Base-by-base conservation (phyloP, 2,329 filamentous ascomycete species). In the Dactylellina sp. region DNA sequence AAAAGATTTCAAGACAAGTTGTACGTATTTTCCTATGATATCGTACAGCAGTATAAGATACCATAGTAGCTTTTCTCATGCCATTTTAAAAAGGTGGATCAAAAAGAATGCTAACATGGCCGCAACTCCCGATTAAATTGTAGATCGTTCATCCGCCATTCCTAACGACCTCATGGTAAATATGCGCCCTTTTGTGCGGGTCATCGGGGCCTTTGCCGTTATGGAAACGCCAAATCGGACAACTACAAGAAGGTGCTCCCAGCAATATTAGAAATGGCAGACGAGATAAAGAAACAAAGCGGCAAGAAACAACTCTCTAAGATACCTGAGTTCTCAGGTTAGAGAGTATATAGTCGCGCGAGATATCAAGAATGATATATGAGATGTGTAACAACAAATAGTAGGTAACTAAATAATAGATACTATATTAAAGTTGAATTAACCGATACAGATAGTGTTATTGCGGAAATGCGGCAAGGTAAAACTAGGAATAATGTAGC, bases 81-180 rank as follows among this genome's bases (percentile, higher is more conserved):
- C 28, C 5, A 4, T 32, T 4, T 9, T 32, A 32, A 32, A 32
- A 32, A 4, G 9, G n/a, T n/a, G n/a, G n/a, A n/a, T n/a, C 28
- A 32, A 32, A 32, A 32, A 32, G 28, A 32, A 9, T 32, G 9
- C 28, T 32, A 32, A 32, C 9, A 32, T 25, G 25, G 42, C 12
- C 9, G 2, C n/a, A 2, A 2, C 18, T 40, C 40, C n/a, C 18
- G 4, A 18, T 22, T 35, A 57, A 35, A 57, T 57, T 20, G 53
- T 57, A 44, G 24, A 57, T 42, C 28, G 53, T 24, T 57, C 53
- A 35, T 61, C 57, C 22, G 57, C 40, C 16, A 61, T 47, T 25
- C 16, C 49, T 2, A 28, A 61, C 18, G 42, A n/a, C 57, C 57
- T 9, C 57, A 61, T 39, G 57, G 40, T 24, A 61, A 61, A 49